Percentiles rank a stretch among this genome's conserved stretches.
These are phyloP conservation scores for Ogataea henricii DNA, from an alignment of 805 yeast genomes.

Conservation along the genomic window DNA sequence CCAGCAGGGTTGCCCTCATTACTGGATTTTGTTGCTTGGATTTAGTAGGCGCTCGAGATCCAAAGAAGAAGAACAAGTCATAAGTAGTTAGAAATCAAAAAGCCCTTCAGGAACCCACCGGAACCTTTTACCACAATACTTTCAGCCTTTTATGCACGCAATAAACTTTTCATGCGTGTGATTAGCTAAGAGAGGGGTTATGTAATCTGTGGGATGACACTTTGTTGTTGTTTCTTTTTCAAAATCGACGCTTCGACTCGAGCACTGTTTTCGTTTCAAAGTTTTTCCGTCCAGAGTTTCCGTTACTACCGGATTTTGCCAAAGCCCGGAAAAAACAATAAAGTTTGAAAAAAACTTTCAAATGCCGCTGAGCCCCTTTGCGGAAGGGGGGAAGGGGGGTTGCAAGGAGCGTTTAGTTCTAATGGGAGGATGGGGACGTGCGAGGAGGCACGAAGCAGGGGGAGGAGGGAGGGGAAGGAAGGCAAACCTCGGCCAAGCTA, in stretches of 20 bases:
- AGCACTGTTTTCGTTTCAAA: too few relatives aligned
- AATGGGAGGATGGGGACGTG: too few relatives aligned
- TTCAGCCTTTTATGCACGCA: constrained; percentile 7
- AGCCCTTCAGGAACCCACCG: constrained; percentile 6
- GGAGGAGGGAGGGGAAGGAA: neutral
- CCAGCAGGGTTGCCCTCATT: neutral
- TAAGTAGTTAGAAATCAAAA: neutral
- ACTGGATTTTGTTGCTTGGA: neutral
- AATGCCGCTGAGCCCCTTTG: constrained; percentile 1
- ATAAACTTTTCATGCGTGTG: neutral
- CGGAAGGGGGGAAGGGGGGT: neutral
- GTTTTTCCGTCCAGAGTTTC: neutral
- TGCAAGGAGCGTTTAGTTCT: too few relatives aligned
- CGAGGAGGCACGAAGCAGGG: neutral
- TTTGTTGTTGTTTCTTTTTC: neutral
- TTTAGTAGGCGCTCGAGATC: neutral
- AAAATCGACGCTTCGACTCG: neutral
- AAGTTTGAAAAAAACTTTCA: neutral
- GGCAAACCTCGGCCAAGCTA: too few relatives aligned
- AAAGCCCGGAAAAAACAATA: neutral
- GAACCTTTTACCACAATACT: neutral
- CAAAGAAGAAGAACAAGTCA: neutral
- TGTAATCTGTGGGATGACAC: neutral
- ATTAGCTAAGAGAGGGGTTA: neutral
- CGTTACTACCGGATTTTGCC: neutral